Conservation (phyloP, 2,329 filamentous ascomycete species). For the Knufia petricola region DNA sequence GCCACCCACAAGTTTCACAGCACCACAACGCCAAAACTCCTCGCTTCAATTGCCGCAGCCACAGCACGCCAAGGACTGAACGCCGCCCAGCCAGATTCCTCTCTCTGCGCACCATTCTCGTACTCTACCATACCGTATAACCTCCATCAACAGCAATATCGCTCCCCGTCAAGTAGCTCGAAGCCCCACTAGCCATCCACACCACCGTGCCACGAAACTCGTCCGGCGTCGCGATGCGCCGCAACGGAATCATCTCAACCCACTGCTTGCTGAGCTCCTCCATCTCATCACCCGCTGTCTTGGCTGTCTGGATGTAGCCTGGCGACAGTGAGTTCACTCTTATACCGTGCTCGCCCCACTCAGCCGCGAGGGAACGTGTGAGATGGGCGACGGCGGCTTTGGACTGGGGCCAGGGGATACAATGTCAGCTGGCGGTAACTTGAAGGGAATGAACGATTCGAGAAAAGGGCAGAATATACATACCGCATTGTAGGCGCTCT, state of each 20-base stretch:
- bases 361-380: constrained; percentile 31
- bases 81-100: too few species aligned
- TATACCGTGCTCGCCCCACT: constrained; percentile 31
- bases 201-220: constrained; percentile 12
- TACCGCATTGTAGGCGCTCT: constrained; percentile 57
- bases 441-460: not conserved
- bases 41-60: too few species aligned
- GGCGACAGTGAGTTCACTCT: constrained; percentile 12
- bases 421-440: not conserved
- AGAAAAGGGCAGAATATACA: not conserved
- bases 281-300: constrained; percentile 8
- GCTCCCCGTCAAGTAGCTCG: constrained; percentile 16
- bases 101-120: too few species aligned
- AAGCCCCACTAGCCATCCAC: constrained; percentile 22
- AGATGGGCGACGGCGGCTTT: constrained; percentile 30
- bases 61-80: too few species aligned
- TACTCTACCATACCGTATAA: too few species aligned
- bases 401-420: constrained; percentile 12
- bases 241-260: not conserved
- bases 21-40: too few species aligned
- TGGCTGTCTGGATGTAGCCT: constrained; percentile 14
- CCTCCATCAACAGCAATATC: constrained; percentile 12
- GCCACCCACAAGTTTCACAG: too few species aligned
- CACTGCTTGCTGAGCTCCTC: constrained; percentile 1
- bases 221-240: constrained; percentile 8